Evolutionary conservation across 1,139 yeast genomes (phyloP).

Genomic region (Pichia sp.): DNA sequence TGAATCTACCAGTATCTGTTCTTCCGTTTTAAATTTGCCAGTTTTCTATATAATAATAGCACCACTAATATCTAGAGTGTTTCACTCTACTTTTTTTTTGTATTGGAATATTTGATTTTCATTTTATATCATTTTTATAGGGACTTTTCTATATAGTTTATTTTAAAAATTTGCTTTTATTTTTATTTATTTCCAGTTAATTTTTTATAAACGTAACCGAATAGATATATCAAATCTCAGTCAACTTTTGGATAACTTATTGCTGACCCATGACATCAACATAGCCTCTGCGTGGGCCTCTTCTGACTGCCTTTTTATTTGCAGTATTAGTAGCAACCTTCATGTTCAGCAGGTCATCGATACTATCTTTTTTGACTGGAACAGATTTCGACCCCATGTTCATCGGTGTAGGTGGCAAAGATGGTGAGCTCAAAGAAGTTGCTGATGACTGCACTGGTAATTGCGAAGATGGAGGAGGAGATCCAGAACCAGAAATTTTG

Average conservation of each 20-base stretch:
- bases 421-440: neutral
- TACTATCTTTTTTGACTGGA: slow-evolving; percentile 22
- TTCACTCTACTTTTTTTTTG: too few relatives aligned
- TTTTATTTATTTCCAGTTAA: too few relatives aligned
- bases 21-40: too few relatives aligned
- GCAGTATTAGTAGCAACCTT: slow-evolving; percentile 35
- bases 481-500: slow-evolving; percentile 5
- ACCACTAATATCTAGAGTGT: too few relatives aligned
- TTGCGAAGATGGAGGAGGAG: neutral
- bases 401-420: neutral
- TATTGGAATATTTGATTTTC: too few relatives aligned
- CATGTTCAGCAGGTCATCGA: slow-evolving; percentile 61
- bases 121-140: too few relatives aligned
- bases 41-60: too few relatives aligned
- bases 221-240: too few relatives aligned
- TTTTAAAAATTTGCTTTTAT: too few relatives aligned
- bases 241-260: neutral
- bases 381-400: neutral
- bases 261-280: slow-evolving; percentile 55
- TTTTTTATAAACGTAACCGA: too few relatives aligned
- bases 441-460: neutral
- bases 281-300: slow-evolving; percentile 68
- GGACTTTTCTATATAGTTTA: too few relatives aligned
- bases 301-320: slow-evolving; percentile 46
- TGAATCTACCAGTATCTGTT: too few relatives aligned